Conservation (phyloP, 768 basidiomycete species). For the Hypholoma fasciculare region DNA sequence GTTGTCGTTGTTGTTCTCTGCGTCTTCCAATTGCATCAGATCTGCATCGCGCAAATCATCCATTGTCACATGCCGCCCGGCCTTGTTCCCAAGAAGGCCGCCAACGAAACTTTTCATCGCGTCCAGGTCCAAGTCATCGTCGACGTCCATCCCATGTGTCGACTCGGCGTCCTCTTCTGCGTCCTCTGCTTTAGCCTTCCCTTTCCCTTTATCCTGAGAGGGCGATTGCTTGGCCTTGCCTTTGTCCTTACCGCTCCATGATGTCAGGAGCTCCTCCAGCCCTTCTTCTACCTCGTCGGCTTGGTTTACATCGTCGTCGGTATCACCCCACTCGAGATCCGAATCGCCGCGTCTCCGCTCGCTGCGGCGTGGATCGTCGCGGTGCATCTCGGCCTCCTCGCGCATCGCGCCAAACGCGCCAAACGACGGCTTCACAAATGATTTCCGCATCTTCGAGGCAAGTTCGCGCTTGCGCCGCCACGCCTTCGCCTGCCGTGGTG, state of each 20-base stretch:
- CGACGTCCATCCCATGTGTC: slow-evolving; percentile 66
- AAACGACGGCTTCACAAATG: slow-evolving; percentile 29
- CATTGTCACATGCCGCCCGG: slow-evolving; percentile 53
- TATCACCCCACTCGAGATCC: slow-evolving; percentile 68
- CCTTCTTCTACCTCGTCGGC: slow-evolving; percentile 23
- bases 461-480: slow-evolving; percentile 20
- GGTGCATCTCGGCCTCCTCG: slow-evolving; percentile 51
- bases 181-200: slow-evolving; percentile 17
- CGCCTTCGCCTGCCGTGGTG: slow-evolving; percentile 27
- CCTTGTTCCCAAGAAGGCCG: slow-evolving; percentile 45
- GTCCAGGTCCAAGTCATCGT: slow-evolving; percentile 50
- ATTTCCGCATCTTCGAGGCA: slow-evolving; percentile 14
- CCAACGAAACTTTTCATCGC: slow-evolving; percentile 57
- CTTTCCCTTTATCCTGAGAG: slow-evolving; percentile 16
- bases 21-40: slow-evolving; percentile 50
- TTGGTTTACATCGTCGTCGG: slow-evolving; percentile 32
- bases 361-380: slow-evolving; percentile 39
- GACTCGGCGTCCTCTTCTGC: slow-evolving; percentile 22
- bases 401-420: slow-evolving; percentile 54
- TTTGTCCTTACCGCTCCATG: slow-evolving; percentile 13
- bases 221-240: slow-evolving; percentile 2
- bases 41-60: slow-evolving; percentile 65
- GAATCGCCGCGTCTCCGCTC: slow-evolving; percentile 62
- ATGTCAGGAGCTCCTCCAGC: slow-evolving; percentile 31
- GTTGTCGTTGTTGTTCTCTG: slow-evolving; percentile 33